Base-by-base conservation (phyloP, 164 flowering plant species). In the Vitis rotundifolia region DNA sequence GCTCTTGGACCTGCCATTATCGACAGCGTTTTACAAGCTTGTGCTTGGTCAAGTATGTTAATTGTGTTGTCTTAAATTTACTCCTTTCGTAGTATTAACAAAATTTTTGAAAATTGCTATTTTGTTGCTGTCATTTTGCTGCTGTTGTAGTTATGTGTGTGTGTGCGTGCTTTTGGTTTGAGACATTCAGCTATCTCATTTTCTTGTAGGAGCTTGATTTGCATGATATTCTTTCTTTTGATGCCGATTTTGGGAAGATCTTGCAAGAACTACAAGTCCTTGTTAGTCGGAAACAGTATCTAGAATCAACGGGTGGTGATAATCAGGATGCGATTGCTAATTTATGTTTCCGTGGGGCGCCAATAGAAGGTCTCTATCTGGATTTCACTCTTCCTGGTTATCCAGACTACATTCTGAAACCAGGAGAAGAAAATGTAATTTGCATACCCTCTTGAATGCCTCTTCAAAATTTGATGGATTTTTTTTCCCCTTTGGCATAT, bases 331-430 rank as follows among this genome's bases (percentile, higher is more conserved):
- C 80, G 47, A 66, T 79, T 61, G 73, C 79, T 31, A 86, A 87
- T 59, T 76, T 93, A 59, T 53, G 77, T 64, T 93, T 91, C 69
- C 94, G 92, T 44, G 96, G 94, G 59, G 73, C 91, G 59, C 75
- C 80, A 19, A 71, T 96, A 71, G 97, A 92, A 79, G 98, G 93
- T 74, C 87, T 96, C 59, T 88, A 85, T 77, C 80, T 96, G 70
- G 97, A 96, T 79, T 96, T 96, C 81, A 87, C 97, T 3, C 90
- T 96, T 75, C 99, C 99, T 73, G 99, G 99, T 57, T 92, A 92
- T 74, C 97, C 98, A 8, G 97, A 91, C 63, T 96, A 90, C 66
- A 49, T 88, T 62, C 69, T 96, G 77, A 93, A 86, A 75, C 83
- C 88, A 51, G 97, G 93, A 68, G 93, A 85, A 56, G 93, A 88